Evolutionary conservation across 2,329 filamentous ascomycete genomes (phyloP), one percentile per base, ranked within the genome.

Genomic region (Sphaerulina musiva): DNA sequence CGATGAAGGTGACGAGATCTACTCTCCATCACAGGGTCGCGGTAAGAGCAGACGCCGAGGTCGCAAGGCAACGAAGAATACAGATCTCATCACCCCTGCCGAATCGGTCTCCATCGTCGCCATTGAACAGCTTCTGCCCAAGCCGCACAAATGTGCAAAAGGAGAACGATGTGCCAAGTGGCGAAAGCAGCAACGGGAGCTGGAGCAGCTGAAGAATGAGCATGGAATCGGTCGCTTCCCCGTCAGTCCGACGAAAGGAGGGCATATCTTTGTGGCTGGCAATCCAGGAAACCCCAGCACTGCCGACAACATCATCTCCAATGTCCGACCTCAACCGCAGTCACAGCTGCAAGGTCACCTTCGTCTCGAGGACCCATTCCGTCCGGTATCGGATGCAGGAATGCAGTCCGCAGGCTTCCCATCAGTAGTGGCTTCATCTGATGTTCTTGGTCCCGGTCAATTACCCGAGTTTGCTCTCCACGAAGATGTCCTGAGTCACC

Each of bases 91-190:
- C 67, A 85, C 85, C 1, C 89, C 89, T 2, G 80, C 84, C 55
- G 88, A 95, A 69, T 92, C 89, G 1, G 85, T 93, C 3, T 95
- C 89, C 0, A 95, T 95, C 62, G 89, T 95, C 34, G 90, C 87
- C 29, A 95, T 95, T 59, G 90, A 95, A 72, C 89, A 95, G 70
- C 76, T 93, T 51, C 79, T 95, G 51, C 90, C 90, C 4, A 91
- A 89, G 72, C 82, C 85, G 12, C 91, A 95, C 72, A 80, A 80
- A 53, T 96, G 91, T 73, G 82, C 83, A 44, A 95, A 95, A 70
- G 91, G 91, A 44, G 87, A 93, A 70, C 84, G 86, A 62, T 95
- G 91, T 71, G 77, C 82, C 46, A 95, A 90, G 69, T 95, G 81
- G 80, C 82, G 80, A 69, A 89, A 85, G 68, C 86, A 92, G 67